Evolutionary conservation across 2,329 filamentous ascomycete genomes (phyloP).

Genomic region (Venturia asperata): DNA sequence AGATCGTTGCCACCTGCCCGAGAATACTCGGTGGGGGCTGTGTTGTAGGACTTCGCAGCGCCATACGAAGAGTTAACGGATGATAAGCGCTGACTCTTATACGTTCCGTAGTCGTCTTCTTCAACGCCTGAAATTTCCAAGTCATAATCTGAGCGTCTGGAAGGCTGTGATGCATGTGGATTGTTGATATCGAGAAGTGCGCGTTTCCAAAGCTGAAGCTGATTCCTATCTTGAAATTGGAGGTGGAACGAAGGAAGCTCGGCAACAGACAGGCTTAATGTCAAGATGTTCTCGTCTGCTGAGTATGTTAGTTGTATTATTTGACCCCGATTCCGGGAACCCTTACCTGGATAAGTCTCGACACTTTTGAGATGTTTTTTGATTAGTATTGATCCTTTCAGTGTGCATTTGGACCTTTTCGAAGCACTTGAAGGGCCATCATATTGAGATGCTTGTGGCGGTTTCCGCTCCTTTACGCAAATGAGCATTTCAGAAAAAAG

Average conservation of each 20-base stretch:
- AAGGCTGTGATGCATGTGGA: slow-evolving; percentile 49
- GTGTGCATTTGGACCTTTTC: slow-evolving; percentile 69
- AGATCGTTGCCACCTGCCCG: slow-evolving; percentile 38
- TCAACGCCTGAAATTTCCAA: slow-evolving; percentile 75
- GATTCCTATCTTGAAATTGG: slow-evolving; percentile 72
- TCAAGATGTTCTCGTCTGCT: slow-evolving; percentile 74
- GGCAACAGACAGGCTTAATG: slow-evolving; percentile 80
- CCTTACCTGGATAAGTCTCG: slow-evolving; percentile 50
- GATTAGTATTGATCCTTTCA: slow-evolving; percentile 96
- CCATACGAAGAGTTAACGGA: slow-evolving; percentile 80
- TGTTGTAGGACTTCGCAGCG: slow-evolving; percentile 72
- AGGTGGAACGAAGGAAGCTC: slow-evolving; percentile 94
- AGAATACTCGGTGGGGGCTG: slow-evolving; percentile 85
- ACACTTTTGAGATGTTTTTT: slow-evolving; percentile 96
- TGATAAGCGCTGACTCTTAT: slow-evolving; percentile 60
- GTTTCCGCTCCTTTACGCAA: slow-evolving; percentile 95
- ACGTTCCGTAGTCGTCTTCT: slow-evolving; percentile 71
- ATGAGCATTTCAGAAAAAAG: slow-evolving; percentile 99
- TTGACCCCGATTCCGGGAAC: neutral
- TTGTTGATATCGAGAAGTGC: slow-evolving; percentile 77
- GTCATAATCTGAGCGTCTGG: slow-evolving; percentile 66
- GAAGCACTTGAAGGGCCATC: slow-evolving; percentile 32
- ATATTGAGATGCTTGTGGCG: slow-evolving; percentile 22
- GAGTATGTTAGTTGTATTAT: slow-evolving; percentile 13
- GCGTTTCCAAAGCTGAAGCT: slow-evolving; percentile 86